phyloP scores from a whole-genome alignment of 371 early-diverging fungal species.

The Mucor saturninus region DNA sequence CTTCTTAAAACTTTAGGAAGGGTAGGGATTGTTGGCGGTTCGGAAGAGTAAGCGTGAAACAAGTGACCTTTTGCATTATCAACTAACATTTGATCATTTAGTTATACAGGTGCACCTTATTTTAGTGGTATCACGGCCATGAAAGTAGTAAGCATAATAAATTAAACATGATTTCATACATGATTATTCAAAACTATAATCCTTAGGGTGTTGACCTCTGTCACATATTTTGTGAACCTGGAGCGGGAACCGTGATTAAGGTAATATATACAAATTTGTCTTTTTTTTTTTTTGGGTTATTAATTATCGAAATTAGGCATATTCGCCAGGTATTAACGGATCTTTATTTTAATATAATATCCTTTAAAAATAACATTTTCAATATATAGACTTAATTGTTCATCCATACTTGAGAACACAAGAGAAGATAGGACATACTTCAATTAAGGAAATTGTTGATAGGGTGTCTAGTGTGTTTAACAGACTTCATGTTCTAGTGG shows the following conservation, averaged over 20 bases:
- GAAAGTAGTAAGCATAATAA: constrained; percentile 61
- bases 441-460: constrained; percentile 47
- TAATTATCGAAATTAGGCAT: constrained; percentile 37
- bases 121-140: constrained; percentile 86
- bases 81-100: constrained; percentile 12
- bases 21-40: constrained; percentile 76
- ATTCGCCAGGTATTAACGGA: constrained; percentile 54
- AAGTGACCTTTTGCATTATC: not conserved
- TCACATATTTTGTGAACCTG: constrained; percentile 87
- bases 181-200: not conserved
- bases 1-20: constrained; percentile 49
- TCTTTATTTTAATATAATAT: not conserved
- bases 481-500: constrained; percentile 84
- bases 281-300: not conserved
- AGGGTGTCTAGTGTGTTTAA: constrained; percentile 57
- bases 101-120: constrained; percentile 95
- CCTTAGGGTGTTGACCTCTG: constrained; percentile 89
- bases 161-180: not conserved
- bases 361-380: not conserved
- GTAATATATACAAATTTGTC: constrained; percentile 18
- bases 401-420: constrained; percentile 63
- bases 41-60: constrained; percentile 67
- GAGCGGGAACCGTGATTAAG: constrained; percentile 61
- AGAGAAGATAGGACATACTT: constrained; percentile 37
- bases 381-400: constrained; percentile 59